Conservation (phyloP, 106 monocot genomes). For the Dendrobium nobile region DNA sequence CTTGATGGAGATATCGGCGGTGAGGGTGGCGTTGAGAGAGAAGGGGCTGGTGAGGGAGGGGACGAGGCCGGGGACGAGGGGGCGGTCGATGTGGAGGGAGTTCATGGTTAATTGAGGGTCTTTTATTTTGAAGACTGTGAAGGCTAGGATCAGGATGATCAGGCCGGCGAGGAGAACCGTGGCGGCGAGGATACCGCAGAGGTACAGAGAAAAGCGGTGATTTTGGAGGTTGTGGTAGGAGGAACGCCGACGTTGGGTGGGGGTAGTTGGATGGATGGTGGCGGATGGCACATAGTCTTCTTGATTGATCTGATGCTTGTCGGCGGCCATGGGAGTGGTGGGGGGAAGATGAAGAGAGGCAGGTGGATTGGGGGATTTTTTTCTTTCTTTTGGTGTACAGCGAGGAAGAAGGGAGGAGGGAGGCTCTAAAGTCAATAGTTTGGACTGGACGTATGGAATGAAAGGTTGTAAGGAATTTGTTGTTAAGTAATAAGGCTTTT, state of each 20-base stretch:
- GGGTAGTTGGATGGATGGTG: neutral
- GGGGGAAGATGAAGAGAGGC: too few species aligned
- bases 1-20: constrained; percentile 42
- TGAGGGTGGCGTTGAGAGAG: constrained; percentile 32
- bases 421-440: too few species aligned
- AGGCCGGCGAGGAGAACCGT: constrained; percentile 24
- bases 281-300: neutral
- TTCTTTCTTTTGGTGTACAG: neutral
- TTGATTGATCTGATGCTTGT: neutral
- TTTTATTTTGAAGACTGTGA: constrained; percentile 38
- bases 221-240: neutral
- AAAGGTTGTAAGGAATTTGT: too few species aligned
- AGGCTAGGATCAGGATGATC: constrained; percentile 33
- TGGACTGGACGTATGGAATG: too few species aligned
- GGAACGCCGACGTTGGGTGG: neutral
- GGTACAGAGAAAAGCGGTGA: constrained; percentile 18
- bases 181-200: constrained; percentile 21
- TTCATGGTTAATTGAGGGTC: constrained; percentile 33
- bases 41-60: neutral
- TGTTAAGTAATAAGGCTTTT: too few species aligned
- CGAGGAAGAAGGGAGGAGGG: neutral
- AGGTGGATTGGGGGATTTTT: too few species aligned
- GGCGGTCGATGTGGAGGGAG: constrained; percentile 14
- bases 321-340: neutral
- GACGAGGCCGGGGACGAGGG: neutral